phyloP scores from a whole-genome alignment of 179 eudicot genomes.

The Silene noctiflora region DNA sequence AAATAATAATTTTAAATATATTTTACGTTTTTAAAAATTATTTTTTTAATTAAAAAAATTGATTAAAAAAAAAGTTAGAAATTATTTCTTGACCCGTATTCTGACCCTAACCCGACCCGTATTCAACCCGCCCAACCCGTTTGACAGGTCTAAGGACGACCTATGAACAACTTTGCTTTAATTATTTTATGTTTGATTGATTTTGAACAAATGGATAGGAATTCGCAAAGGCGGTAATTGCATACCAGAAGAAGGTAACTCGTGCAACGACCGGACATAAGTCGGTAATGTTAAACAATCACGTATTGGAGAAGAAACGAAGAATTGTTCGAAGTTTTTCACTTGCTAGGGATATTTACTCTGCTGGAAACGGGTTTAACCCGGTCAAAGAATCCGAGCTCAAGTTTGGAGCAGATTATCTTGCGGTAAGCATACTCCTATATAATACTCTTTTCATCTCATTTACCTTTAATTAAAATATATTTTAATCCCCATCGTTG shows the following conservation, averaged over 20 bases:
- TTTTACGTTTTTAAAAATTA: no score
- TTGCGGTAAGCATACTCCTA: slow-evolving; percentile 19
- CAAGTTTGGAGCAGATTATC: slow-evolving; percentile 61
- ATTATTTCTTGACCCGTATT: no score
- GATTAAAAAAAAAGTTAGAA: no score
- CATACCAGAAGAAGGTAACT: slow-evolving; percentile 56
- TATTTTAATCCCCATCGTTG: no score
- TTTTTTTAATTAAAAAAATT: no score
- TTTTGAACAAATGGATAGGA: slow-evolving; percentile 38
- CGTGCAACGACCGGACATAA: slow-evolving; percentile 34
- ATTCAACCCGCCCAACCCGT: no score
- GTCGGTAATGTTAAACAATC: slow-evolving; percentile 41
- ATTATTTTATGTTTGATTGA: neutral
- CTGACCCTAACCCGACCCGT: no score
- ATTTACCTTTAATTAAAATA: no score
- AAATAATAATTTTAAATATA: no score
- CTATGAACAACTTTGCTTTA: no score
- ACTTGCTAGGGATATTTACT: slow-evolving; percentile 57
- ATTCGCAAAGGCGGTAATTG: slow-evolving; percentile 75
- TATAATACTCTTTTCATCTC: no score
- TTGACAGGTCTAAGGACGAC: no score
- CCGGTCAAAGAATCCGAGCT: slow-evolving; percentile 45
- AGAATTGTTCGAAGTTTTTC: slow-evolving; percentile 65
- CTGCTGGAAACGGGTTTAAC: slow-evolving; percentile 26
- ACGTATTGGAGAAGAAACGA: slow-evolving; percentile 58